A percentile compares a stretch with the other conserved stretches of the same genome.
Evolutionary conservation across 2,329 filamentous ascomycete genomes (phyloP).

Genomic region (Fragosphaeria purpurea): DNA sequence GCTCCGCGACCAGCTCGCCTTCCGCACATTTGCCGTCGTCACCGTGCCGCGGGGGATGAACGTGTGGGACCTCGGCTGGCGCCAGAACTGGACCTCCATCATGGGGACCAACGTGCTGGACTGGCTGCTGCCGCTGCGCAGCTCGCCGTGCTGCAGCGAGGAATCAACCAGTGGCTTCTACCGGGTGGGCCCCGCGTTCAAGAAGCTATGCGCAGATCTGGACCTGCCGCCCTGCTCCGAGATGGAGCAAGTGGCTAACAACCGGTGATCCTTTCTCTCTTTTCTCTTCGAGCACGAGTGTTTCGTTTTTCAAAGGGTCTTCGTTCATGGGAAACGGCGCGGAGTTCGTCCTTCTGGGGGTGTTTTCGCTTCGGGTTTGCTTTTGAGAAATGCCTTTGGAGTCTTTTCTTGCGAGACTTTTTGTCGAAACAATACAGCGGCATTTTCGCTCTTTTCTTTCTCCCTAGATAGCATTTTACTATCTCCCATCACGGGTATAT

Average conservation of each 20-base stretch:
- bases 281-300: too few species aligned
- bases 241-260: not conserved
- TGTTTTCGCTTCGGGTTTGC: too few species aligned
- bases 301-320: too few species aligned
- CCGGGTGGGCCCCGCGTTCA: slow-evolving; percentile 52
- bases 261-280: not conserved
- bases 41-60: slow-evolving; percentile 66
- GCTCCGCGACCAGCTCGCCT: slow-evolving; percentile 36
- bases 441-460: too few species aligned
- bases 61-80: slow-evolving; percentile 67
- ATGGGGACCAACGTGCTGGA: slow-evolving; percentile 65
- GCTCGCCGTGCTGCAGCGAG: slow-evolving; percentile 65
- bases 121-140: slow-evolving; percentile 70
- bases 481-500: too few species aligned
- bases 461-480: too few species aligned
- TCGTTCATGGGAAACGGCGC: too few species aligned
- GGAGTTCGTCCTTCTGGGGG: too few species aligned
- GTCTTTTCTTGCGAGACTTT: too few species aligned
- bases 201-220: slow-evolving; percentile 39
- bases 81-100: slow-evolving; percentile 64
- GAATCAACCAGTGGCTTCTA: slow-evolving; percentile 58
- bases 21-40: slow-evolving; percentile 69
- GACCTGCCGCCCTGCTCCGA: slow-evolving; percentile 18
- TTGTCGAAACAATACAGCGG: too few species aligned
- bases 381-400: too few species aligned